Conservation (phyloP, 2,329 filamentous ascomycete genomes). For the Trichoderma aggressivum region DNA sequence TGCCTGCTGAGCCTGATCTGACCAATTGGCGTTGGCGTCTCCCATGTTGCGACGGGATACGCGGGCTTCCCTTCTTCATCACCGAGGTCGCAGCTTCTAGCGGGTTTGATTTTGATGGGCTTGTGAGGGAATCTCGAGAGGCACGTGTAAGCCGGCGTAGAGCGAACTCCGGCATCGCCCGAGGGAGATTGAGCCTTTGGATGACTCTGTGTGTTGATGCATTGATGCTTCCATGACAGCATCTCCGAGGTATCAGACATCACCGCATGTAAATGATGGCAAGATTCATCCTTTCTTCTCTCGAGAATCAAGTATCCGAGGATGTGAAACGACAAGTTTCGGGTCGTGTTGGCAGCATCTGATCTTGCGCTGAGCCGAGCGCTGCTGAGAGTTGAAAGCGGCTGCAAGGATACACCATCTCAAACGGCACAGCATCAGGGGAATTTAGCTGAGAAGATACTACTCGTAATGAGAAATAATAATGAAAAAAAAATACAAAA, state of each 20-base stretch:
- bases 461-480: not conserved
- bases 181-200: not conserved
- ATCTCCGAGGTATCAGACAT: not conserved
- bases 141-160: not conserved
- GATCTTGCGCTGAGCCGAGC: not conserved
- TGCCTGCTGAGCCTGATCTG: not conserved
- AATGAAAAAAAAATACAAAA: not conserved
- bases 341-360: not conserved
- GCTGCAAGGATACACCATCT: constrained; percentile 14
- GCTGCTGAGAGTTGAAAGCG: not conserved
- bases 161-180: constrained; percentile 1
- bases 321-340: not conserved
- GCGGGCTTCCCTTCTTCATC: not conserved
- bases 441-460: not conserved
- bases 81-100: not conserved
- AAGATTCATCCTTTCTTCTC: not conserved
- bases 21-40: constrained; percentile 5
- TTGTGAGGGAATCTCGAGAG: not conserved
- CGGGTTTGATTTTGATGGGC: not conserved
- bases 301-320: not conserved
- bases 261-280: not conserved
- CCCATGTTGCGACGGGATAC: not conserved
- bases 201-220: not conserved
- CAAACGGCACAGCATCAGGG: constrained; percentile 10
- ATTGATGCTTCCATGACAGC: not conserved